Conservation (phyloP, 2,329 filamentous ascomycete genomes). For the Sclerotinia glacialis region DNA sequence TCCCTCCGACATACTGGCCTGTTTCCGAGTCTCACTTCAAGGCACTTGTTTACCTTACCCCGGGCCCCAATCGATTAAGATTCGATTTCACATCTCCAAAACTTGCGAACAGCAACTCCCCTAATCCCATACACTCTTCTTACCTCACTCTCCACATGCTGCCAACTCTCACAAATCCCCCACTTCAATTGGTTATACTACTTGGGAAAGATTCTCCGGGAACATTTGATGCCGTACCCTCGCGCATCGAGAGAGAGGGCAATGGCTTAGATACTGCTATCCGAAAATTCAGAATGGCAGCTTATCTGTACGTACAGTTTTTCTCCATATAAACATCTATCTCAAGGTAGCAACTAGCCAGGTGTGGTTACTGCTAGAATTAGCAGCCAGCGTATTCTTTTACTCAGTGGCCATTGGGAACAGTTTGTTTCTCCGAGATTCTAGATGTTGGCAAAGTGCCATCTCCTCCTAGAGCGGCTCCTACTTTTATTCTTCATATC, state of each 20-base stretch:
- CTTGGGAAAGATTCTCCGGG: slow-evolving; percentile 83
- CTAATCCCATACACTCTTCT: slow-evolving; percentile 70
- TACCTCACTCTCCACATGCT: slow-evolving; percentile 85
- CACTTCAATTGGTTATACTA: slow-evolving; percentile 84
- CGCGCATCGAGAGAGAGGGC: slow-evolving; percentile 73
- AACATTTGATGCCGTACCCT: slow-evolving; percentile 78
- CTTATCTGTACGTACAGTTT: slow-evolving; percentile 58
- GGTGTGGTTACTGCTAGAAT: background rate
- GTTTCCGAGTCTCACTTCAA: slow-evolving; percentile 91
- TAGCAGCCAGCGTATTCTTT: background rate
- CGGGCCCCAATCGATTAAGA: slow-evolving; percentile 82
- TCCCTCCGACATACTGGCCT: slow-evolving; percentile 81
- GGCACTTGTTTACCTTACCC: slow-evolving; percentile 81
- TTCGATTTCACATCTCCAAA: slow-evolving; percentile 88
- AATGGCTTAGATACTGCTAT: slow-evolving; percentile 78
- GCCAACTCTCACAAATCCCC: slow-evolving; percentile 72
- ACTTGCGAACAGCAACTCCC: slow-evolving; percentile 64
- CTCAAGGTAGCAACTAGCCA: background rate
- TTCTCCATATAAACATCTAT: background rate
- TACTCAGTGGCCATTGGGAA: background rate
- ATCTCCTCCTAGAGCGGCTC: background rate
- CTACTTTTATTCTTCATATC: background rate
- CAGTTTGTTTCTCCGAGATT: background rate
- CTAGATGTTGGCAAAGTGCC: background rate
- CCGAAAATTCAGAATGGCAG: slow-evolving; percentile 89